Base-by-base conservation (phyloP, 768 basidiomycete species). In the Ephemerocybe angulata region DNA sequence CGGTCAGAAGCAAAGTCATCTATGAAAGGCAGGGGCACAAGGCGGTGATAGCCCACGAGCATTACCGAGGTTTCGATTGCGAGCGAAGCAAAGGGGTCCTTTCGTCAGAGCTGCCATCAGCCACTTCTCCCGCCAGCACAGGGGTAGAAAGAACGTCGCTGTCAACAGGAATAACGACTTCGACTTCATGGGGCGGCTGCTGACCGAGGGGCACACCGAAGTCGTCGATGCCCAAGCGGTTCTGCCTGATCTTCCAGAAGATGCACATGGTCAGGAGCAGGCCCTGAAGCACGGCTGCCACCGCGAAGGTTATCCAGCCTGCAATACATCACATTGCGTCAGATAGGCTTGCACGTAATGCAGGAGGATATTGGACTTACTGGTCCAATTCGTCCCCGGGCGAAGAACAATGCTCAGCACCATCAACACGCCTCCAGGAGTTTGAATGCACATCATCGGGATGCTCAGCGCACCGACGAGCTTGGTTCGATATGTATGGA, bases 371-470 rank as follows among this genome's bases (percentile, higher is more conserved):
- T 62, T 76, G 17, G 25, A 8, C 40, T 19, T 27, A 47, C 42
- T 49, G 12, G 47, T 42, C 55, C 55, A 56, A 28, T 56, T 56
- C 2, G 52, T 47, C n/a, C 52, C 57, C 25, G 54, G 86, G 81
- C 84, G 74, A 24, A 90, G 70, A 6, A 87, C 89, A 54, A 93
- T 90, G 58, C 86, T 90, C 3, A 86, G 58, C 5, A 91, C 88
- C 87, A 98, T 95, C n/a, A 91, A 65, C 3, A 90, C 73, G 1
- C 90, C 87, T 3, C 94, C 95, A 3, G 94, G 94, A 12, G 84
- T 92, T 70, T 98, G 96, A 15, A 99, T 90, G 46, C 83, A 72
- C 96, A 99, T 98, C 85, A 93, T 98, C 1, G 89, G 88, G 54
- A 99, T 90, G 64, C 92, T 94, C 15, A 98, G 75, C 0, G 93